Percentiles rank a stretch among this genome's conserved stretches.
Evolutionary conservation across 352 stramenopile genomes (phyloP).

Genomic region (Stramenopiles sp.): DNA sequence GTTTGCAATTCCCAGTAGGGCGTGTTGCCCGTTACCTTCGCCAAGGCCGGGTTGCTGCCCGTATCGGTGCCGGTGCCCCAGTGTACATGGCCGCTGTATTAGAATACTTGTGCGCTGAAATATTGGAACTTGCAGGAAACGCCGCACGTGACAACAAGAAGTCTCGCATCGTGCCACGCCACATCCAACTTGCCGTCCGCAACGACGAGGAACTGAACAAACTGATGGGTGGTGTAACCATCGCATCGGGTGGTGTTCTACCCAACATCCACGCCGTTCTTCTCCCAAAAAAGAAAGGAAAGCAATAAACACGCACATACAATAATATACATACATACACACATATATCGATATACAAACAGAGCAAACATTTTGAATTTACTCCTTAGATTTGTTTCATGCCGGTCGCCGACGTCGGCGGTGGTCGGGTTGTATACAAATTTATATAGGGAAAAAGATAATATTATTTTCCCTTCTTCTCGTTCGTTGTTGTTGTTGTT

Average conservation of each 20-base stretch:
- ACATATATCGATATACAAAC: neutral
- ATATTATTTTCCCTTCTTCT: too few species aligned
- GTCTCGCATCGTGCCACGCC: conserved; percentile 75
- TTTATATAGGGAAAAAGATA: too few species aligned
- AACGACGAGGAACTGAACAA: conserved; percentile 91
- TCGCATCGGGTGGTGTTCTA: conserved; percentile 78
- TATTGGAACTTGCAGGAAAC: conserved; percentile 72
- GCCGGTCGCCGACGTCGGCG: too few species aligned
- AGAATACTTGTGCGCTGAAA: conserved; percentile 66
- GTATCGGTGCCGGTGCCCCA: conserved; percentile 66
- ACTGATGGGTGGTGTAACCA: conserved; percentile 74
- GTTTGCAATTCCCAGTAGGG: conserved; percentile 80
- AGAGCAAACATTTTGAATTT: neutral
- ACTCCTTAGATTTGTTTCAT: neutral
- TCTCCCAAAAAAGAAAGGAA: conserved; percentile 54
- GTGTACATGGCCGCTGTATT: conserved; percentile 79
- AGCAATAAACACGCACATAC: conserved; percentile 18
- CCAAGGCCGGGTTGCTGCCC: conserved; percentile 66
- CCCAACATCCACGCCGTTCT: conserved; percentile 83
- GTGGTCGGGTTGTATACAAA: too few species aligned
- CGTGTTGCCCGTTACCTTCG: conserved; percentile 77
- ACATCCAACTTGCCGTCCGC: conserved; percentile 82
- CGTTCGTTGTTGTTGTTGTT: too few species aligned
- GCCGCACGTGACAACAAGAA: conserved; percentile 85
- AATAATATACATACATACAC: neutral